Evolutionary conservation across 2,329 filamentous ascomycete genomes (phyloP), one percentile per base, ranked within the genome.

Genomic region (Aspergillus carbonarius): DNA sequence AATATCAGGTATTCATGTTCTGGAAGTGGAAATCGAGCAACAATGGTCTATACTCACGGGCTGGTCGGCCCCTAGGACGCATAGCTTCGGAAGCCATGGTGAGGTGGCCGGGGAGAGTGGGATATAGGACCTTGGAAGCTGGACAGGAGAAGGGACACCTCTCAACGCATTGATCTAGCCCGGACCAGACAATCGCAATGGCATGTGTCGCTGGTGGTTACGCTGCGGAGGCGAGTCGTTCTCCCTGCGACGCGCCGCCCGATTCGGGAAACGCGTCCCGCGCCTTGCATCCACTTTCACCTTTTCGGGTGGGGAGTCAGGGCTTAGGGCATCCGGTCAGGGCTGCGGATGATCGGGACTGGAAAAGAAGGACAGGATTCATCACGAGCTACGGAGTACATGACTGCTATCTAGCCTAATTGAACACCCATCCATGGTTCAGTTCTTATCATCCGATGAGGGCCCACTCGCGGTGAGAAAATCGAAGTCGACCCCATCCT

Each of bases 401-500:
- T 27, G 4, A 6, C 5, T 5, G 25, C 25, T 8, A 32, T 32
- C 30, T 32, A 9, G 30, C 30, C 30, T 10, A 18, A 12, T 9
- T 20, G 5, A 18, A 42, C n/a, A n/a, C n/a, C 10, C 20, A 27
- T 30, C 42, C 1, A 27, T 32, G 25, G 8, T 32, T 30, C 3
- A 53, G 15, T 53, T 42, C 20, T 40, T 10, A 25, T 35, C 23
- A 27, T 9, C 25, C 13, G 4, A 30, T 17, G 4, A 42, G 27
- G 18, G 13, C 15, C 72, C 71, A 20, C 34, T 57, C 17, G 73
- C 72, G 1, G 70, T 67, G 5, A 76, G 61, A 53, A 75, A 76
- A 59, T 75, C 71, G 64, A 78, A 78, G 59, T 78, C 76, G 10
- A 69, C 74, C 4, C 76, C 76, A 12, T 76, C 67, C 57, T 78